Evolutionary conservation across 345 rosid species (phyloP).

Genomic region (Cardamine resedifolia): DNA sequence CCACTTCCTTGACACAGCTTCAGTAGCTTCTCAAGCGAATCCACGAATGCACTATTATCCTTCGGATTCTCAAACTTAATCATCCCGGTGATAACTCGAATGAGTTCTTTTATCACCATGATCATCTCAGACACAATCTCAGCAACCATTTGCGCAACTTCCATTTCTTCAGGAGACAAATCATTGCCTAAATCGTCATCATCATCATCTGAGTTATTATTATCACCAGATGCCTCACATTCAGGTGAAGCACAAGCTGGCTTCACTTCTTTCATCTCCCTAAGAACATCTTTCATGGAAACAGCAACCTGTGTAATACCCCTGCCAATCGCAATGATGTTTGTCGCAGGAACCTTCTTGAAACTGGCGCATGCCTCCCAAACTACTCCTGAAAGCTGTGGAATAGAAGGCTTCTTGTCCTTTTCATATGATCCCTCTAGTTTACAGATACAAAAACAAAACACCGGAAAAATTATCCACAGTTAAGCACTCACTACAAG

Average conservation of each 20-base stretch:
- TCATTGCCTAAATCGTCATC: constrained; percentile 67
- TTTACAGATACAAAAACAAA: neutral
- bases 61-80: constrained; percentile 62
- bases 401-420: constrained; percentile 46
- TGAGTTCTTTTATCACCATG: constrained; percentile 66
- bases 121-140: constrained; percentile 59
- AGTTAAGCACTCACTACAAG: neutral
- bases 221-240: constrained; percentile 42
- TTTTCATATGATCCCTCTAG: constrained; percentile 54
- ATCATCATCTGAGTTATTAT: constrained; percentile 40
- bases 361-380: constrained; percentile 89
- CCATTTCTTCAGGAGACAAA: constrained; percentile 88
- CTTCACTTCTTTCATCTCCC: constrained; percentile 94
- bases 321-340: constrained; percentile 76
- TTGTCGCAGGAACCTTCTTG: constrained; percentile 76
- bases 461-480: neutral
- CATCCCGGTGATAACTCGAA: constrained; percentile 69
- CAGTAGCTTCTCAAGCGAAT: constrained; percentile 68
- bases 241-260: constrained; percentile 44
- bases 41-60: constrained; percentile 51
- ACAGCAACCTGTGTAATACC: constrained; percentile 83
- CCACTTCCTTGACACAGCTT: constrained; percentile 64
- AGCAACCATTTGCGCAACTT: constrained; percentile 59
- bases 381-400: constrained; percentile 71
- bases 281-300: constrained; percentile 86